Base-by-base conservation (phyloP, 2,329 filamentous ascomycete genomes). In the Xylariales sp. region DNA sequence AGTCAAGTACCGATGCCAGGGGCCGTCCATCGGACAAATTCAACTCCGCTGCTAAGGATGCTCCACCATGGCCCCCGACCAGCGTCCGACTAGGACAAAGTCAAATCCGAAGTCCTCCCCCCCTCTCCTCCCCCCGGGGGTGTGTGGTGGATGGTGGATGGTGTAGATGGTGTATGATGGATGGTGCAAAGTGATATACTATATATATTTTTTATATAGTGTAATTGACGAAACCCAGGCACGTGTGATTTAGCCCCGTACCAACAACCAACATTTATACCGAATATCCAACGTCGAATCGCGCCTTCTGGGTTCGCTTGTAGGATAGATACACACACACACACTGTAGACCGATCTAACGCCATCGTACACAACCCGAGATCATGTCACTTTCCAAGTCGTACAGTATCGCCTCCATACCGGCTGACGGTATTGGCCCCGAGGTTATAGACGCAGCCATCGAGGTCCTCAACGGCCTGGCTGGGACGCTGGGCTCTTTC, bases 391-490 rank as follows among this genome's bases (percentile, higher is more conserved):
- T 72, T 28, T 67, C 72, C 1, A 80, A 78, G 61, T 73, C 79
- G 16, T 86, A 86, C 75, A 82, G 80, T 72, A 86, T 90, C 70
- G 85, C 88, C 65, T 85, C 87, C 30, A 89, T 91, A 68, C 85
- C 89, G 7, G 87, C 86, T 14, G 87, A 91, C 75, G 87, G 89
- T 32, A 90, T 91, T 58, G 88, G 89, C 34, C 82, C 83, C 1
- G 88, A 91, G 75, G 88, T 91, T n/a, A 83, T 90, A 39, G 80
- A 83, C 34, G 87, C 87, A 1, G 85, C 87, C 3, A 86, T 91
- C 8, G 81, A 84, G 49, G 90, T 90, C 0, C 78, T 93, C 58
- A 83, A 88, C 69, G 83, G 83, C 14, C 77, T 90, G 0, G 80
- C 83, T 4, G 75, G 81, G 41, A 80, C 84, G 1, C 79, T 89